phyloP scores from a whole-genome alignment of 257 asterid species.

The Plectranthus barbatus region DNA sequence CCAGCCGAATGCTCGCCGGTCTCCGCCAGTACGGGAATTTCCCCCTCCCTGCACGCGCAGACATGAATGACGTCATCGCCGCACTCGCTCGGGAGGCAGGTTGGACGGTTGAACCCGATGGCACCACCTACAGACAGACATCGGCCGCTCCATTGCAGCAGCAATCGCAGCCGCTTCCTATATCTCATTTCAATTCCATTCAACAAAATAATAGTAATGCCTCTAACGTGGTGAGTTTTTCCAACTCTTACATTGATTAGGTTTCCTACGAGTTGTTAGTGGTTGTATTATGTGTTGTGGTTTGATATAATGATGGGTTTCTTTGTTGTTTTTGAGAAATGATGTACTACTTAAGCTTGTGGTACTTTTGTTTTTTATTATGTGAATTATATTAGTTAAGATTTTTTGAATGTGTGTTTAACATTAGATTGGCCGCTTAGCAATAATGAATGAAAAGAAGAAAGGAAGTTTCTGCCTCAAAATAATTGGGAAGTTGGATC shows the following conservation, averaged over 20 bases:
- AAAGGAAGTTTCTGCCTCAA: neutral
- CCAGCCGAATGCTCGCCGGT: slow-evolving; percentile 70
- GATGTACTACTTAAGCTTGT: neutral
- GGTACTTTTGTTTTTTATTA: neutral
- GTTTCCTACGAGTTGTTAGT: neutral
- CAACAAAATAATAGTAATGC: slow-evolving; percentile 26
- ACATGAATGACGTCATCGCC: slow-evolving; percentile 75
- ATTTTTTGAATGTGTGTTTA: neutral
- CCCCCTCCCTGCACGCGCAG: slow-evolving; percentile 68
- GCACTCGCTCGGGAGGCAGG: slow-evolving; percentile 76
- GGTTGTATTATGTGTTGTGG: neutral
- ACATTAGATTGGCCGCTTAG: neutral
- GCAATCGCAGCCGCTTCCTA: slow-evolving; percentile 18
- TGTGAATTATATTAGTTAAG: neutral
- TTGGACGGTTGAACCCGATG: slow-evolving; percentile 58
- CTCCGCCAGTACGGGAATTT: slow-evolving; percentile 71
- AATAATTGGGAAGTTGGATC: neutral
- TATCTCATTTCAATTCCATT: slow-evolving; percentile 26
- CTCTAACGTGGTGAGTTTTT: slow-evolving; percentile 35
- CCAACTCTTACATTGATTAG: neutral
- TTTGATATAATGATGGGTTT: neutral
- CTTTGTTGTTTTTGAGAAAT: neutral
- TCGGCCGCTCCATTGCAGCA: slow-evolving; percentile 27
- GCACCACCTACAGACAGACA: slow-evolving; percentile 55
- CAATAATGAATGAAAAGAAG: neutral